Evolutionary conservation across 2,329 filamentous ascomycete genomes (phyloP), one percentile per base, ranked within the genome.

Genomic region (Stagonosporopsis cucurbitacearum): DNA sequence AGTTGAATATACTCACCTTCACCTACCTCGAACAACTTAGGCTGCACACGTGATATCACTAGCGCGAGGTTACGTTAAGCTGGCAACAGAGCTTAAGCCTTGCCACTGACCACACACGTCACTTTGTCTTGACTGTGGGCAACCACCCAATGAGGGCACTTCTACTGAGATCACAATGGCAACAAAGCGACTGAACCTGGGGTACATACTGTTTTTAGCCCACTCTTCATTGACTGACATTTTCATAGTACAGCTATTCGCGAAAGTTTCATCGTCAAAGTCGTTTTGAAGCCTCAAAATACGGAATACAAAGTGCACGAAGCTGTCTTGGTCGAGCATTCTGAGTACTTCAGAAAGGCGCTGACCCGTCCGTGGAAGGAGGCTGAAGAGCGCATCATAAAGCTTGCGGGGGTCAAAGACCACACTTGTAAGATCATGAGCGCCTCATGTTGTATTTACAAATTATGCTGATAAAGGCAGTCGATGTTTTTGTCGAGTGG

Each of bases 401-500:
- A n/a, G 3, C 7, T 50, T 17, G 37, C 25, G 6, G 47, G 35
- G 7, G 20, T 49, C 9, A 28, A 49, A 7, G 8, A 30, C 9
- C 5, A 17, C 2, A 36, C 32, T 2, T 46, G 20, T 46, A 36
- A 1, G 43, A 25, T 42, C 17, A 33, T 26, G 11, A 17, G 17
- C 28, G 28, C 12, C 12, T 19, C 17, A 33, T n/a, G 19, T 19
- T 11, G 4, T 22, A 12, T 19, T 17, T 0, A 26, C n/a, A 23
- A 26, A 13, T 12, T 4, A 15, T 6, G 2, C 39, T 41, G 23
- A 36, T 13, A 25, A 6, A 11, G 12, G 2, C 8, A 41, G 36
- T 49, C 26, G 26, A 49, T 8, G n/a, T 41, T 15, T 49, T 49
- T 26, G 26, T 41, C 13, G 26, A 30, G 17, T 49, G 46, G 28